Percentiles rank a stretch among this genome's conserved stretches.
phyloP scores from a whole-genome alignment of 441 rosid species.

The Croton setiger region DNA sequence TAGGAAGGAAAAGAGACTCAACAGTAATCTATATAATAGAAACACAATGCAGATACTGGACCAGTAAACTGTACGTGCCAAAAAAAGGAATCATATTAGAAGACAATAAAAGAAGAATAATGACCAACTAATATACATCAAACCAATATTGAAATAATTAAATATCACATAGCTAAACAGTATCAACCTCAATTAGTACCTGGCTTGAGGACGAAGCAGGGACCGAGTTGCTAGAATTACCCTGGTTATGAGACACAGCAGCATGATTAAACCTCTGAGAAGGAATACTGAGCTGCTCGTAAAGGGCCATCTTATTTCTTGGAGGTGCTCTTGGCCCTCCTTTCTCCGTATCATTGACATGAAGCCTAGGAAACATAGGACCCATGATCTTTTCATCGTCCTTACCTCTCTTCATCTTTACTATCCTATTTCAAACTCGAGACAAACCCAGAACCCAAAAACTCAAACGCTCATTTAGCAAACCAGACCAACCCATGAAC shows the following conservation, averaged over 20 bases:
- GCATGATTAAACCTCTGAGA: slow-evolving; percentile 63
- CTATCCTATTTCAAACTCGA: slow-evolving; percentile 8
- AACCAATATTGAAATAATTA: neutral
- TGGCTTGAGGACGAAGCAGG: slow-evolving; percentile 49
- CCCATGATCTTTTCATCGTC: slow-evolving; percentile 61
- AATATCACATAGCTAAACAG: slow-evolving; percentile 16
- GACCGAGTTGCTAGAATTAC: slow-evolving; percentile 30
- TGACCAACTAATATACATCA: neutral
- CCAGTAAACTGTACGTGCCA: too few relatives aligned
- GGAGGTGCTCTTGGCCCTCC: slow-evolving; percentile 98
- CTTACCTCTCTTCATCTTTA: slow-evolving; percentile 61
- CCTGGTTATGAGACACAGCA: slow-evolving; percentile 27
- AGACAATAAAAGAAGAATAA: neutral
- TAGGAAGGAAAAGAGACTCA: too few relatives aligned
- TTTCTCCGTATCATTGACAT: slow-evolving; percentile 80
- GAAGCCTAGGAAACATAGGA: slow-evolving; percentile 89
- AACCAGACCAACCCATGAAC: slow-evolving; percentile 19
- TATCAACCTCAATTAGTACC: slow-evolving; percentile 35
- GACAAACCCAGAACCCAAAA: slow-evolving; percentile 16
- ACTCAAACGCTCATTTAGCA: neutral
- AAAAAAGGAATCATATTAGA: neutral
- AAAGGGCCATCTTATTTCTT: slow-evolving; percentile 96
- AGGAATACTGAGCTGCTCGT: slow-evolving; percentile 86
- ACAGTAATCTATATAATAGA: too few relatives aligned
- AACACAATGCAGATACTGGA: too few relatives aligned